These are phyloP conservation scores for Vigna mungo DNA, from an alignment of 306 rosid species.

Conservation along the genomic window DNA sequence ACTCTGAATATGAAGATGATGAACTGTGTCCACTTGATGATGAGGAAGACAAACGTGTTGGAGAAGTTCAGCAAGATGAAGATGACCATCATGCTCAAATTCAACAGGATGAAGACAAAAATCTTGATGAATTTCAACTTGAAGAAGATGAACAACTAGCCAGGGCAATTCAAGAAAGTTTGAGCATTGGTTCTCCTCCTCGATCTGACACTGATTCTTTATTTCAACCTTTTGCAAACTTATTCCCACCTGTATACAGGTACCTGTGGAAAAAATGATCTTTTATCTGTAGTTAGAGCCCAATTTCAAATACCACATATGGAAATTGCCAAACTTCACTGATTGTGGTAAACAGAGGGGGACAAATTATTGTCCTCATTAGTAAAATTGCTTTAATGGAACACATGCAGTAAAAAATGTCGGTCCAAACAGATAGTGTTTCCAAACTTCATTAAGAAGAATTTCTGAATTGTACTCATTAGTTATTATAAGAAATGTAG, in stretches of 20 bases:
- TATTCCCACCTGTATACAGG: conserved; percentile 76
- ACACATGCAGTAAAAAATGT: background rate
- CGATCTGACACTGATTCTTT: conserved; percentile 55
- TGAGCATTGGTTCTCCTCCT: conserved; percentile 68
- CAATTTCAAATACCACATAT: conserved; percentile 24
- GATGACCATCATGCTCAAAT: conserved; percentile 53
- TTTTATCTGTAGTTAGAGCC: conserved; percentile 17
- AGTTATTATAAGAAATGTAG: conserved; percentile 23
- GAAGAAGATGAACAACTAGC: conserved; percentile 98
- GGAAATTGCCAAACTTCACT: conserved; percentile 13
- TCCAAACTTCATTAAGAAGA: conserved; percentile 6
- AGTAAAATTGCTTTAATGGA: conserved; percentile 6
- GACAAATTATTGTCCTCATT: conserved; percentile 2
- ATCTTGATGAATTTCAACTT: conserved; percentile 62
- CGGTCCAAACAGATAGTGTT: background rate
- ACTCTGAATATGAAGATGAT: conserved; percentile 65
- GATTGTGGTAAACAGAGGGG: conserved; percentile 5
- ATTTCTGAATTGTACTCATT: conserved; percentile 6
- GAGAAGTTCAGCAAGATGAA: conserved; percentile 64
- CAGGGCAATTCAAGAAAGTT: conserved; percentile 89
- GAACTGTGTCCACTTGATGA: conserved; percentile 49
- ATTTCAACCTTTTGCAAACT: conserved; percentile 63
- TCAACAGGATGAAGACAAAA: conserved; percentile 61
- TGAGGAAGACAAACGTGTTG: conserved; percentile 62
- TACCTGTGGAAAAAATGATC: conserved; percentile 47